These are phyloP conservation scores for Alternaria conjuncta DNA, from an alignment of 2,329 filamentous ascomycete genomes.

Conservation along the genomic window DNA sequence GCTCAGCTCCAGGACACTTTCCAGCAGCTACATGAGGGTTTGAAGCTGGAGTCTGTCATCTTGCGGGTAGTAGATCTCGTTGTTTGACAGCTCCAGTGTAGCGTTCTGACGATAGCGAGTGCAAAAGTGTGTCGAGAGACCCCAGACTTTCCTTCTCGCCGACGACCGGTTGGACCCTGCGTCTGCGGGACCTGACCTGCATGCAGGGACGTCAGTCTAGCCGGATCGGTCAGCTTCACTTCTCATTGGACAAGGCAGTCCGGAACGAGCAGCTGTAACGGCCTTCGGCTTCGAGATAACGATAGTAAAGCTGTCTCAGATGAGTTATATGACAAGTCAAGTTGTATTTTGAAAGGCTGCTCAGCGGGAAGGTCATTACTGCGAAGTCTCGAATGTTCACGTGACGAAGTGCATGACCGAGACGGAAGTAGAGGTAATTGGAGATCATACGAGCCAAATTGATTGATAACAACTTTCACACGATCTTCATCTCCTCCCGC, in stretches of 20 bases:
- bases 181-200: not conserved
- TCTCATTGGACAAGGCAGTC: not conserved
- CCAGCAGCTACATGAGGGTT: rapidly evolving
- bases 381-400: not conserved
- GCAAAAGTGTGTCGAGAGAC: not conserved
- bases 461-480: rapidly evolving
- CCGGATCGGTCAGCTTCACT: not conserved
- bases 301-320: not conserved
- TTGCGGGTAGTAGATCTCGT: rapidly evolving
- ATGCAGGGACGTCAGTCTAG: conserved; percentile 7
- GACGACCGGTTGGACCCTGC: conserved; percentile 9
- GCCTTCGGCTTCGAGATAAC: not conserved
- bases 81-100: rapidly evolving
- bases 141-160: conserved; percentile 4
- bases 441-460: not conserved
- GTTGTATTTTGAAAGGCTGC: not conserved
- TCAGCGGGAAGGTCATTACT: rapidly evolving
- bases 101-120: not conserved
- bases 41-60: rapidly evolving
- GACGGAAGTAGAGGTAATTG: rapidly evolving
- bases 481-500: not conserved
- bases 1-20: rapidly evolving
- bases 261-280: not conserved
- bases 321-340: too few relatives aligned
- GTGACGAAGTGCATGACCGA: rapidly evolving